phyloP scores from a whole-genome alignment of 1,284 basidiomycete species.

The Moesziomyces globuligerus region DNA sequence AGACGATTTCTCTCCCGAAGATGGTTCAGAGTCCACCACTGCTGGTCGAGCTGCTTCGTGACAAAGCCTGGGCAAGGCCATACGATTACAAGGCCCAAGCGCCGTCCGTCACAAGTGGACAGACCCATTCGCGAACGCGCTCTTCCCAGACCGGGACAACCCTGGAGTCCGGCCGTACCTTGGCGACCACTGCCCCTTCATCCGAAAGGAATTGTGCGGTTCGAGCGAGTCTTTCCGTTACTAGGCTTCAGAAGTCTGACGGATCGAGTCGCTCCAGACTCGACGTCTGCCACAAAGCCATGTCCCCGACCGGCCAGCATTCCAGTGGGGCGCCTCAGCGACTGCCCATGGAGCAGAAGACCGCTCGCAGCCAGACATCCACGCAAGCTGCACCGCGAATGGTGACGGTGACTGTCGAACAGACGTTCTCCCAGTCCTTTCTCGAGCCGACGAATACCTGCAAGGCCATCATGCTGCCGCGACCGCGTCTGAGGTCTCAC shows the following conservation, averaged over 20 bases:
- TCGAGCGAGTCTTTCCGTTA: not conserved
- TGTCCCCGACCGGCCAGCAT: not conserved
- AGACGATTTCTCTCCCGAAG: too few species aligned
- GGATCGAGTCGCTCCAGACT: too few species aligned
- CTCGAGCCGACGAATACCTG: constrained; percentile 30
- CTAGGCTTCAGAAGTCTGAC: too few species aligned
- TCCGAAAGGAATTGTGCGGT: not conserved
- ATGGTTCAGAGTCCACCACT: too few species aligned
- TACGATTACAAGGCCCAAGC: too few species aligned
- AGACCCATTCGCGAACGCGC: not conserved
- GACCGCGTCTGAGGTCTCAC: constrained; percentile 26
- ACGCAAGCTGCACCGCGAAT: not conserved
- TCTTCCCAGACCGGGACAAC: not conserved
- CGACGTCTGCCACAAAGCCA: not conserved
- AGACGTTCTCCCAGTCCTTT: constrained; percentile 3
- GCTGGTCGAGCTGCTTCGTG: too few species aligned
- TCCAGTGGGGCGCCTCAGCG: not conserved
- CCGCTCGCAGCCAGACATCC: not conserved
- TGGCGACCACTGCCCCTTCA: not conserved
- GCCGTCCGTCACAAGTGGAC: too few species aligned
- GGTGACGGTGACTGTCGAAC: constrained; percentile 4
- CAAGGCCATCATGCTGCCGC: constrained; percentile 27
- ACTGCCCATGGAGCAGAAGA: not conserved
- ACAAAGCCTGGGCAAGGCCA: too few species aligned
- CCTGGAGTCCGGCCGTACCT: not conserved